A percentile compares a stretch with the other conserved stretches of the same genome.
Evolutionary conservation across 768 basidiomycete genomes (phyloP).

Genomic region (Infundibulicybe gibba): DNA sequence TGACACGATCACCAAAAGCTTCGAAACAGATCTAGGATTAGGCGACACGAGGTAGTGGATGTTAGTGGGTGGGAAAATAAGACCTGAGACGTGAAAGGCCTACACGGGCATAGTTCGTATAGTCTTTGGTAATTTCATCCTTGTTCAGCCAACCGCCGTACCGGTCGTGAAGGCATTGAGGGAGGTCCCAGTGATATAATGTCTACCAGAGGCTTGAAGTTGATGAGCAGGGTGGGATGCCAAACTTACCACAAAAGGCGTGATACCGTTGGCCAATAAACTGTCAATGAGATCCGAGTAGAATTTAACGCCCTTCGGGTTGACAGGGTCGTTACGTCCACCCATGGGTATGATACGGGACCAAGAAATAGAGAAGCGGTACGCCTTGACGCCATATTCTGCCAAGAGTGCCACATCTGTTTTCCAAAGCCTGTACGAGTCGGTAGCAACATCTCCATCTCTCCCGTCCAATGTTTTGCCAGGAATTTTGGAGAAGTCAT

Average conservation of each 20-base stretch:
- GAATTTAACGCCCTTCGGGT: conserved; percentile 63
- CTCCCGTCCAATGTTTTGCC: conserved; percentile 69
- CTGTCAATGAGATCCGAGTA: conserved; percentile 72
- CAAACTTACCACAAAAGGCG: conserved; percentile 50
- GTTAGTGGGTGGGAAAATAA: background rate
- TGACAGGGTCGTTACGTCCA: conserved; percentile 70
- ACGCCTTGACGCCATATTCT: conserved; percentile 64
- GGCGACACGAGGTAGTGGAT: background rate
- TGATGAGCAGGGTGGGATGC: background rate
- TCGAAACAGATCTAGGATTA: conserved; percentile 61
- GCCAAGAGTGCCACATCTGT: conserved; percentile 63
- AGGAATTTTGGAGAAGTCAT: conserved; percentile 60
- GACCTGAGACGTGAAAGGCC: conserved; percentile 19
- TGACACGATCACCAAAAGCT: conserved; percentile 72
- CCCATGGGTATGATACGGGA: conserved; percentile 72
- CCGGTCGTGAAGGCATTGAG: conserved; percentile 67
- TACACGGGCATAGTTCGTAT: conserved; percentile 52
- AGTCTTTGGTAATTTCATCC: conserved; percentile 67
- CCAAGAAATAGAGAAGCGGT: conserved; percentile 79
- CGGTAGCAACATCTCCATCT: conserved; percentile 67
- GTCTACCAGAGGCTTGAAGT: conserved; percentile 35
- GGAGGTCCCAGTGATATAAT: conserved; percentile 78
- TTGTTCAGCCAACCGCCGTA: conserved; percentile 78
- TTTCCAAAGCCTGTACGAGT: conserved; percentile 67
- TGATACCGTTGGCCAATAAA: conserved; percentile 58